These are phyloP conservation scores for Cystobasidium slooffiae DNA, from an alignment of 1,284 basidiomycete species.

Conservation along the genomic window DNA sequence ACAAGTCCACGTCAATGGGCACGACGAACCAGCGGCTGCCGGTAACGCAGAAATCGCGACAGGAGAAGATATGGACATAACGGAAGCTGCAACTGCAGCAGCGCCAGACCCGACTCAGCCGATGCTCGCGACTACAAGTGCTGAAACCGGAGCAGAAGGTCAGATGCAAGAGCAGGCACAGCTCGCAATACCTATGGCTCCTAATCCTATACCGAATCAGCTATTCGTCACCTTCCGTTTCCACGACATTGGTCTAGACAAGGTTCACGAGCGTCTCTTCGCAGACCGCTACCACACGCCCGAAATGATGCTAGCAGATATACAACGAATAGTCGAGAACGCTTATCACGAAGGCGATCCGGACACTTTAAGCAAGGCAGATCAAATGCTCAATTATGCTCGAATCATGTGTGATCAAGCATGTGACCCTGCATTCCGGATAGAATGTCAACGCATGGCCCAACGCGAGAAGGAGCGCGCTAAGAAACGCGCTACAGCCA, in stretches of 20 bases:
- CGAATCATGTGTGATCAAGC: slow-evolving; percentile 80
- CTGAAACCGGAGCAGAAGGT: slow-evolving; percentile 1
- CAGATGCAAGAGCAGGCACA: slow-evolving; percentile 10
- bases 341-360: slow-evolving; percentile 71
- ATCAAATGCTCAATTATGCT: slow-evolving; percentile 85
- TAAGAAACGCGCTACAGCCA: slow-evolving; percentile 64
- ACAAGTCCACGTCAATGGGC: not conserved
- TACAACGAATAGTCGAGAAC: slow-evolving; percentile 87
- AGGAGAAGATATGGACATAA: slow-evolving; percentile 6
- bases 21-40: not conserved
- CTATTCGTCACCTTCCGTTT: slow-evolving; percentile 54
- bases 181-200: slow-evolving; percentile 20
- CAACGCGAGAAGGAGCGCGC: slow-evolving; percentile 73
- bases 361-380: slow-evolving; percentile 78
- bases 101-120: slow-evolving; percentile 2
- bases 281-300: slow-evolving; percentile 86
- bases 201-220: not conserved
- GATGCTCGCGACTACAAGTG: slow-evolving; percentile 17
- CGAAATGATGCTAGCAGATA: slow-evolving; percentile 82
- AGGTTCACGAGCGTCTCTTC: slow-evolving; percentile 84
- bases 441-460: slow-evolving; percentile 89
- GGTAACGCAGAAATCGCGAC: not conserved
- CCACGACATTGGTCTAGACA: slow-evolving; percentile 86
- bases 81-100: not conserved
- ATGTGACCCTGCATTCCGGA: slow-evolving; percentile 78